phyloP scores from a whole-genome alignment of 768 basidiomycete genomes.

The Rhizopogon vesiculosus region DNA sequence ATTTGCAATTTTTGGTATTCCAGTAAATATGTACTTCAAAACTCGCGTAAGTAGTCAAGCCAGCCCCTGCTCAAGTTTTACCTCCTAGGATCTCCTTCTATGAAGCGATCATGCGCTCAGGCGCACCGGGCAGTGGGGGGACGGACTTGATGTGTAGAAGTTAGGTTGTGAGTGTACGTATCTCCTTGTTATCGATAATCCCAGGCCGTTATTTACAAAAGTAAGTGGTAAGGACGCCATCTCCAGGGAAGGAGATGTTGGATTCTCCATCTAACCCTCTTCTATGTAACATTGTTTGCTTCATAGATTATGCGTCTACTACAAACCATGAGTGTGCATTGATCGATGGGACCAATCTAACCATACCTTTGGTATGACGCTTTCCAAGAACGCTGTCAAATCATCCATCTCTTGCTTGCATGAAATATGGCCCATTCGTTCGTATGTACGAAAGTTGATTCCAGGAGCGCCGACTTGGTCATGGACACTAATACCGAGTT shows the following conservation, averaged over 20 bases:
- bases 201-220: slow-evolving; percentile 59
- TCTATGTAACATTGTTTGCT: not conserved
- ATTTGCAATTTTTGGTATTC: slow-evolving; percentile 26
- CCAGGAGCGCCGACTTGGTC: not conserved
- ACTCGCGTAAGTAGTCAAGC: slow-evolving; percentile 54
- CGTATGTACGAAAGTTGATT: not conserved
- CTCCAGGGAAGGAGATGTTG: not conserved
- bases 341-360: not conserved
- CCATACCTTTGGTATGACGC: slow-evolving; percentile 8
- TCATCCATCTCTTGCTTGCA: slow-evolving; percentile 13
- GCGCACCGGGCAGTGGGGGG: slow-evolving; percentile 67
- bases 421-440: slow-evolving; percentile 9
- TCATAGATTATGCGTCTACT: not conserved
- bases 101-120: slow-evolving; percentile 52
- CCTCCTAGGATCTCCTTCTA: slow-evolving; percentile 54
- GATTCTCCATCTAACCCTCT: too few relatives aligned
- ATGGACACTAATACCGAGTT: slow-evolving; percentile 7
- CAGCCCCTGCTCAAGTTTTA: slow-evolving; percentile 33
- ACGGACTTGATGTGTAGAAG: slow-evolving; percentile 81
- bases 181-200: slow-evolving; percentile 31
- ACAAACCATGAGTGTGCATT: not conserved
- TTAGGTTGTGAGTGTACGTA: slow-evolving; percentile 16
- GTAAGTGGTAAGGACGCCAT: slow-evolving; percentile 29
- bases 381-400: slow-evolving; percentile 11
- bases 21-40: slow-evolving; percentile 34